Evolutionary conservation across 1,139 yeast genomes (phyloP), one percentile per base, ranked within the genome.

Genomic region (Pichia sp.): DNA sequence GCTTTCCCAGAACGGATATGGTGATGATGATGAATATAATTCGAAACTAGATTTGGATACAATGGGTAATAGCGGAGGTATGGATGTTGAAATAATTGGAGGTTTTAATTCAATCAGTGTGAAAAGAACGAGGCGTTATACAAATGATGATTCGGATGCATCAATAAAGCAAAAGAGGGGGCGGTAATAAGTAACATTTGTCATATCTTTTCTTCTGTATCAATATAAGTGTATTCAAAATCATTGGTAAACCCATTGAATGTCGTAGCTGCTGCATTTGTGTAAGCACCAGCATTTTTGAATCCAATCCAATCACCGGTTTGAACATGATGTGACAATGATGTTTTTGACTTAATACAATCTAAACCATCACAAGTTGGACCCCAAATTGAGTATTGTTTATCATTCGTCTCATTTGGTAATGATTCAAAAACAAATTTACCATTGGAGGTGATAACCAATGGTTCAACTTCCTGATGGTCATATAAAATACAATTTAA

Each of bases 341-440:
- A 59, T 51, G 79, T 69, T 39, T 70, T 72, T 45, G 73, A 67
- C 26, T 85, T 68, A 50, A 92, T 80, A 65, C 96, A 85, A 66
- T 92, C 98, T 56, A 92, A 73, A 5, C 97, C 97, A 67, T 92
- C 98, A 69, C 98, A 92, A 23, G 97, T 92, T 43, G 97, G 98
- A 9, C 98, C 98, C 97, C 97, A 92, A 52, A 92, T 76, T 22
- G 96, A 82, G 62, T 72, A 87, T 58, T 65, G 68, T 36, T 55
- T 53, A 9, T 47, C 43, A 27, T 40, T 42, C 7, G 9, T 7
- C 4, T 4, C 3, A 9, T 8, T 24, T 25, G 27, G 18, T 13
- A 12, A 20, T 13, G 38, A 11, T n/a, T 42, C 24, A 13, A 16
- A 49, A 12, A 71, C 70, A 62, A 75, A 80, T 46, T 70, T 61